phyloP scores from a whole-genome alignment of 2,329 filamentous ascomycete species.

The Colletotrichum sidae region DNA sequence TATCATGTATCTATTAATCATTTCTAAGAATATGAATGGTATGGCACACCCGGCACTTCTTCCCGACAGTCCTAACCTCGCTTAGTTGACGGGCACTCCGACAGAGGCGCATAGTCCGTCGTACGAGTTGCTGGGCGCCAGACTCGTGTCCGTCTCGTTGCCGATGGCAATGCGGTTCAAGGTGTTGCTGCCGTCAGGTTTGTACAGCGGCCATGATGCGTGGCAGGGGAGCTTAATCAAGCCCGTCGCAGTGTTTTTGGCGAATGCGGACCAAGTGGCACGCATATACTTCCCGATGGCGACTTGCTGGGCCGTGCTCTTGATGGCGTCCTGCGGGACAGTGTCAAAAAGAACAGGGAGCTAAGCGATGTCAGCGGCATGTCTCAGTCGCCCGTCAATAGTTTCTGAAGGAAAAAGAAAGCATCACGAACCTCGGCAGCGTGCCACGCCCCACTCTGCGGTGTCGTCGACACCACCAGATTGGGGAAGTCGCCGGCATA shows the following conservation, averaged over 20 bases:
- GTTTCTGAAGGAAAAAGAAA: conserved; percentile 7
- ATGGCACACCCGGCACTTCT: neutral
- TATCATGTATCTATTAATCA: no score
- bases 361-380: conserved; percentile 25
- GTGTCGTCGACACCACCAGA: conserved; percentile 41
- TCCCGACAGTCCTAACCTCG: neutral
- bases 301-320: conserved; percentile 44
- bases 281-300: conserved; percentile 48
- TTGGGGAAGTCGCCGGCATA: conserved; percentile 52
- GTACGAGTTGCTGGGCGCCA: conserved; percentile 34
- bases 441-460: conserved; percentile 50
- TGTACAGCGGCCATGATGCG: conserved; percentile 43
- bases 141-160: conserved; percentile 43
- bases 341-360: conserved; percentile 48
- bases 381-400: conserved; percentile 4
- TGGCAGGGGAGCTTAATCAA: conserved; percentile 42
- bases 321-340: conserved; percentile 30
- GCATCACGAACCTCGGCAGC: conserved; percentile 41
- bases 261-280: conserved; percentile 53
- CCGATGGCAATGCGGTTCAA: conserved; percentile 43
- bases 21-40: no score
- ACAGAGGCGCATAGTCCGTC: conserved; percentile 27
- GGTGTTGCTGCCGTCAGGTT: conserved; percentile 34
- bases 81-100: conserved; percentile 14
- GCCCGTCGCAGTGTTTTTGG: conserved; percentile 49